A percentile compares a stretch with the other conserved stretches of the same genome.
Evolutionary conservation across 164 flowering plant genomes (phyloP).

Genomic region (Macadamia tetraphylla): DNA sequence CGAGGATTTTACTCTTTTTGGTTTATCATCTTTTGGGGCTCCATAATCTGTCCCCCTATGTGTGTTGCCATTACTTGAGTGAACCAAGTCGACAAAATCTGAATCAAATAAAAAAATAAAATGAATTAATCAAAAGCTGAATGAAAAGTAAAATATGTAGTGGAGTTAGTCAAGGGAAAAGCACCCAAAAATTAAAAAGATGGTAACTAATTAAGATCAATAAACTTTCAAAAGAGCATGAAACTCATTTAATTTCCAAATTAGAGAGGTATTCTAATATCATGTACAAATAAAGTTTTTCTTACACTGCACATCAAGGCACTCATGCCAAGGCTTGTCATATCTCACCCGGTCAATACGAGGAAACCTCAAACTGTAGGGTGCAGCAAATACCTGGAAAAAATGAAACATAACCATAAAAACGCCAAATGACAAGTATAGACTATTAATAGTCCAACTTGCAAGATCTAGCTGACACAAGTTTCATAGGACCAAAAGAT

Average conservation of each 20-base stretch:
- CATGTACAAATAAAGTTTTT: not conserved
- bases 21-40: constrained; percentile 29
- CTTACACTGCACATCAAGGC: constrained; percentile 95
- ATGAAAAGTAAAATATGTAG: not conserved
- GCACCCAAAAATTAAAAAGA: not conserved
- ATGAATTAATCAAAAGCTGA: too few species aligned
- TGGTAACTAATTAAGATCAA: not conserved
- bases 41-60: constrained; percentile 44
- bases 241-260: not conserved
- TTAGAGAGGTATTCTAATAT: not conserved
- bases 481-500: too few species aligned
- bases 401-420: constrained; percentile 1
- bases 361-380: constrained; percentile 92
- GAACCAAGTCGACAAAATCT: constrained; percentile 84
- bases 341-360: constrained; percentile 88
- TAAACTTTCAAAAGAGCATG: not conserved
- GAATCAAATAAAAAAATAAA: constrained; percentile 11
- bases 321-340: constrained; percentile 99
- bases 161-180: not conserved
- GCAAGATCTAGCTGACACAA: not conserved
- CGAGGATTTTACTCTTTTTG: constrained; percentile 37
- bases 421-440: not conserved
- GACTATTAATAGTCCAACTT: not conserved
- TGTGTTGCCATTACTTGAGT: constrained; percentile 84
- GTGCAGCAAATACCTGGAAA: constrained; percentile 87